These are phyloP conservation scores for Xylariaceae sp. DNA, from an alignment of 2,329 filamentous ascomycete species.

Conservation along the genomic window DNA sequence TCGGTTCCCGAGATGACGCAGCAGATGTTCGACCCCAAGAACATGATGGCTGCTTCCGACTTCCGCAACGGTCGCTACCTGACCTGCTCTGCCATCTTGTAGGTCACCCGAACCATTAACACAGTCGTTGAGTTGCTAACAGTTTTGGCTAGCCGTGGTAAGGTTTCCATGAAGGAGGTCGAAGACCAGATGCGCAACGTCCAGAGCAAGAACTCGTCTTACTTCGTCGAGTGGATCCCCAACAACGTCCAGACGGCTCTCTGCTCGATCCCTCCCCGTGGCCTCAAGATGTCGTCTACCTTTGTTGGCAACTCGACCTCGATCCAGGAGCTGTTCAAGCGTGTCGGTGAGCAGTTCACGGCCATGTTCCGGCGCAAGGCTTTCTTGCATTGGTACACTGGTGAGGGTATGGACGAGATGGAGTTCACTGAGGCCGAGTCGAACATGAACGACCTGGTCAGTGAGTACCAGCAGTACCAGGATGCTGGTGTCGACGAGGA, in stretches of 20 bases:
- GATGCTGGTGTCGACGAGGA: slow-evolving; percentile 95
- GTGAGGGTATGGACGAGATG: slow-evolving; percentile 99
- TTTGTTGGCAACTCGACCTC: slow-evolving; percentile 99
- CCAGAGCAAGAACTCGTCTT: slow-evolving; percentile 98
- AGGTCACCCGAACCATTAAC: slow-evolving; percentile 28
- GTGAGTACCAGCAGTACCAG: slow-evolving; percentile 99
- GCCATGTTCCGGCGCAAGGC: slow-evolving; percentile 99
- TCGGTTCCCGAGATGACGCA: slow-evolving; percentile 97
- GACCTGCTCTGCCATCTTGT: slow-evolving; percentile 98
- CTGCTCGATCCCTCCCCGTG: slow-evolving; percentile 95
- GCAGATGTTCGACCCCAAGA: slow-evolving; percentile 99
- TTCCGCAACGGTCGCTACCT: slow-evolving; percentile 99
- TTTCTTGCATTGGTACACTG: slow-evolving; percentile 99
- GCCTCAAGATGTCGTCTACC: slow-evolving; percentile 98
- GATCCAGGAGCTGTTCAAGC: slow-evolving; percentile 99
- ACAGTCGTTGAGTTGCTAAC: slow-evolving; percentile 15
- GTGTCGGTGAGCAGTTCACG: slow-evolving; percentile 98
- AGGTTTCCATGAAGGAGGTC: slow-evolving; percentile 99
- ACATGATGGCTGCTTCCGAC: slow-evolving; percentile 99
- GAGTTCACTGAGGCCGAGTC: slow-evolving; percentile 99
- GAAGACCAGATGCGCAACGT: slow-evolving; percentile 99
- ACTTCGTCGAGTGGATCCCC: slow-evolving; percentile 99
- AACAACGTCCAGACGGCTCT: slow-evolving; percentile 99
- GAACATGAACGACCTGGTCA: slow-evolving; percentile 99
- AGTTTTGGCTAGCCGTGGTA: slow-evolving; percentile 64